Percentiles rank a stretch among this genome's conserved stretches.
Conservation (phyloP, 805 yeast species). For the Cyberlindnera maritima region DNA sequence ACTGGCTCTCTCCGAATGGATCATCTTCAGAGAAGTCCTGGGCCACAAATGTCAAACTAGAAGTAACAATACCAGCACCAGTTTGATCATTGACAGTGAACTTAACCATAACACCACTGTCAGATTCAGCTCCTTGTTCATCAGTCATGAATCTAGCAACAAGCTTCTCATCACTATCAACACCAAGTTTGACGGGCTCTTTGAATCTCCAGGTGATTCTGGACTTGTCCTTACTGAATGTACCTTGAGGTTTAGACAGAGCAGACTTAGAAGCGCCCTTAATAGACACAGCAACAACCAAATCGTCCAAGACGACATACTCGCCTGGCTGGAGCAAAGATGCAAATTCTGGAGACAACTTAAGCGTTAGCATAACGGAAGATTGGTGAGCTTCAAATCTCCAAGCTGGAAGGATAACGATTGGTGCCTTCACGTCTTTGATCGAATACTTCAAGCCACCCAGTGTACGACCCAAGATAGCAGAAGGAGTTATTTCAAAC, state of each 20-base stretch:
- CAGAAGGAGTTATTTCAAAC: constrained; percentile 46
- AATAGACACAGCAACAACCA: constrained; percentile 50
- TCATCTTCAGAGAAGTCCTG: constrained; percentile 36
- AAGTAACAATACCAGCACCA: constrained; percentile 43
- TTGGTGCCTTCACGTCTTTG: constrained; percentile 55
- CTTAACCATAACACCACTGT: constrained; percentile 69
- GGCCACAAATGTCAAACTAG: constrained; percentile 38
- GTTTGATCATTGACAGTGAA: constrained; percentile 46
- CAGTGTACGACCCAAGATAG: constrained; percentile 59
- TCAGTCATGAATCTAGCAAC: constrained; percentile 85
- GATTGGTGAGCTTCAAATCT: constrained; percentile 83
- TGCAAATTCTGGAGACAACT: constrained; percentile 47
- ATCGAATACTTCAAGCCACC: constrained; percentile 80
- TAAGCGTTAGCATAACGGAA: constrained; percentile 73
- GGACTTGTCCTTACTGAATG: constrained; percentile 80
- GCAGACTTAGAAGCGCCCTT: constrained; percentile 68
- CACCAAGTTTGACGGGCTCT: constrained; percentile 37
- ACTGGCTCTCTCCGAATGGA: constrained; percentile 37
- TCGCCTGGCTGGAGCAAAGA: constrained; percentile 34
- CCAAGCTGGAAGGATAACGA: constrained; percentile 81
- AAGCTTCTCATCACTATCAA: constrained; percentile 56
- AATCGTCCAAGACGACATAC: constrained; percentile 36
- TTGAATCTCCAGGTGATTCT: constrained; percentile 83
- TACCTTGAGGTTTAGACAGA: constrained; percentile 87
- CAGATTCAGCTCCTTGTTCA: constrained; percentile 67